Conservation (phyloP, 2,329 filamentous ascomycete genomes). For the Coniochaeta pulveracea region DNA sequence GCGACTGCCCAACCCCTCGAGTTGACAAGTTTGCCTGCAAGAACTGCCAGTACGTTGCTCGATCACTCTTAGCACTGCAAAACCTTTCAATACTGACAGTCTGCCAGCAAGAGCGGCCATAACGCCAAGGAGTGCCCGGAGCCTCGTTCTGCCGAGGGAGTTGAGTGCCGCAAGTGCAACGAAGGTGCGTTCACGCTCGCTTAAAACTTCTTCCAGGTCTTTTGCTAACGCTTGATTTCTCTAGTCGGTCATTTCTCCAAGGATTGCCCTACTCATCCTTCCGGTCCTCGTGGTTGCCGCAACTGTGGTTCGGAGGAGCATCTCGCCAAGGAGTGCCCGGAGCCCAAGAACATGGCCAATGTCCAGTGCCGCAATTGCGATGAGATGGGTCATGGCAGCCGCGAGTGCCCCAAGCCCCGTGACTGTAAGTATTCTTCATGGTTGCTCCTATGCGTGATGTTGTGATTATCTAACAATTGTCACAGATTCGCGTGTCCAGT, state of each 20-base stretch:
- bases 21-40: slow-evolving; percentile 55
- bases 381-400: slow-evolving; percentile 32
- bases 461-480: slow-evolving; percentile 6
- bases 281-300: slow-evolving; percentile 40
- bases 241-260: slow-evolving; percentile 49
- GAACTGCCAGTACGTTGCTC: slow-evolving; percentile 54
- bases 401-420: slow-evolving; percentile 42
- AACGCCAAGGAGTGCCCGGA: slow-evolving; percentile 40
- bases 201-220: neutral
- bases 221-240: too few species aligned
- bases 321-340: slow-evolving; percentile 47
- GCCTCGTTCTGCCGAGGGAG: slow-evolving; percentile 47
- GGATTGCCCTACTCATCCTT: slow-evolving; percentile 54
- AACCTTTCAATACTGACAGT: too few species aligned
- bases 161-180: slow-evolving; percentile 56
- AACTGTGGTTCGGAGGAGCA: slow-evolving; percentile 58
- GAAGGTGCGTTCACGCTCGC: slow-evolving; percentile 34
- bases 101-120: slow-evolving; percentile 40
- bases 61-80: too few species aligned
- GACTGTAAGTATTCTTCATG: slow-evolving; percentile 32
- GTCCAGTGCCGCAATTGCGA: slow-evolving; percentile 40
- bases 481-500: slow-evolving; percentile 41
- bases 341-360: slow-evolving; percentile 27
- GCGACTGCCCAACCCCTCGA: slow-evolving; percentile 55
- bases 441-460: neutral